Evolutionary conservation across 768 basidiomycete species (phyloP).

Genomic region (Postia placenta): DNA sequence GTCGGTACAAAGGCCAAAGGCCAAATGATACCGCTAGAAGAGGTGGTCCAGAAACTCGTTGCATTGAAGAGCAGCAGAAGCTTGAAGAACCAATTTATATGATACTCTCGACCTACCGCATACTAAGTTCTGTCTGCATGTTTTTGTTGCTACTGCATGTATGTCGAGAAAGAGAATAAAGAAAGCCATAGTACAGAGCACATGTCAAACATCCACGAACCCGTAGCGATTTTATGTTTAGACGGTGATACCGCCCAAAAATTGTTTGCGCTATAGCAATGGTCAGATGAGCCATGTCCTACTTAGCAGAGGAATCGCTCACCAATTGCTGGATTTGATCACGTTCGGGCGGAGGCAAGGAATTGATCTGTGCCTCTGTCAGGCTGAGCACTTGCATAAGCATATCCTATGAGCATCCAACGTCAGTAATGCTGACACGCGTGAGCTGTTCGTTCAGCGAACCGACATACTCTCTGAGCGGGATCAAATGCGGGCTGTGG

Average conservation of each 20-base stretch:
- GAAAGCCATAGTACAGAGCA: constrained; percentile 1
- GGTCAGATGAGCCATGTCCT: neutral
- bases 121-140: neutral
- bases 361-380: constrained; percentile 78
- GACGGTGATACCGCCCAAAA: neutral
- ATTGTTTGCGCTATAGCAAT: constrained; percentile 1
- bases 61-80: constrained; percentile 58
- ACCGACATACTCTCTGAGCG: constrained; percentile 39
- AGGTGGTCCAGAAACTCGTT: constrained; percentile 62
- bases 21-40: constrained; percentile 69
- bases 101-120: neutral
- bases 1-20: constrained; percentile 78
- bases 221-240: neutral
- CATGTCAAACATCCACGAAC: neutral
- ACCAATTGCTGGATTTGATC: constrained; percentile 79
- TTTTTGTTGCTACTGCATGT: neutral
- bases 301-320: constrained; percentile 11
- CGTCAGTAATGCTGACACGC: constrained; percentile 2
- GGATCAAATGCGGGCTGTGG: constrained; percentile 36
- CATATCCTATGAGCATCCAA: constrained; percentile 58
- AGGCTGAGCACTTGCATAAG: constrained; percentile 81
- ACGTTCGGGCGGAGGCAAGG: constrained; percentile 71
- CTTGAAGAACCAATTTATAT: constrained; percentile 44
- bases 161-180: no score
- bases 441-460: neutral